These are phyloP conservation scores for Penicillium nordicum DNA, from an alignment of 2,329 filamentous ascomycete species.

Conservation along the genomic window DNA sequence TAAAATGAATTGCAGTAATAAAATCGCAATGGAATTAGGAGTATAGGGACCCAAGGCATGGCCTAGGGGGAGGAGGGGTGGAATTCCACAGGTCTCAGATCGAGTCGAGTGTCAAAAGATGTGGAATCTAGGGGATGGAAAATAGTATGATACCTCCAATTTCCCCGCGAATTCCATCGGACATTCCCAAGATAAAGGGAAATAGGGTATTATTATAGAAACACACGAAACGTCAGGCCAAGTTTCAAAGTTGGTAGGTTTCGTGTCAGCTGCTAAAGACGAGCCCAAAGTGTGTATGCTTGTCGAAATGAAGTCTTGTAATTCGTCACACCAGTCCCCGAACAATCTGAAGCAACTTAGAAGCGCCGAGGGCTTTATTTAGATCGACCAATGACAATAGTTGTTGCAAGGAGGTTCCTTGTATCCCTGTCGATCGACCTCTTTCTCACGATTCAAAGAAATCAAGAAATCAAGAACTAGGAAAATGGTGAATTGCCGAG, in stretches of 20 bases:
- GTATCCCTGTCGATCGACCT: constrained; percentile 19
- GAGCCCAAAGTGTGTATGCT: constrained; percentile 9
- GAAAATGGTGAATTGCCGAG: not conserved
- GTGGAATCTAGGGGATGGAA: constrained; percentile 19
- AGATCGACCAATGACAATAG: constrained; percentile 24
- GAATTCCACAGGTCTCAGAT: constrained; percentile 20
- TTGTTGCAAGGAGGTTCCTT: constrained; percentile 17
- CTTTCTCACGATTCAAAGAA: not conserved
- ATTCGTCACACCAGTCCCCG: constrained; percentile 18
- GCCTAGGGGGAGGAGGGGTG: constrained; percentile 8
- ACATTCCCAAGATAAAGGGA: constrained; percentile 11
- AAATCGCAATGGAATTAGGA: constrained; percentile 7
- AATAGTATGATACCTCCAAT: constrained; percentile 20
- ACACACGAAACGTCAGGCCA: constrained; percentile 11
- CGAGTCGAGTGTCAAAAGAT: constrained; percentile 7
- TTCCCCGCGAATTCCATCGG: constrained; percentile 17
- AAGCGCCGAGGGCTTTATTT: constrained; percentile 25
- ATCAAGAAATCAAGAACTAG: not conserved
- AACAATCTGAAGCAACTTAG: constrained; percentile 22
- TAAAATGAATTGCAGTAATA: constrained; percentile 5
- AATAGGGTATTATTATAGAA: constrained; percentile 7
- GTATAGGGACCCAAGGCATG: constrained; percentile 18
- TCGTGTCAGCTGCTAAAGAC: constrained; percentile 15
- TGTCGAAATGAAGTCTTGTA: constrained; percentile 10
- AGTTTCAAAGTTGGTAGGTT: not conserved